Evolutionary conservation across 2,329 filamentous ascomycete species (phyloP).

Genomic region (Xylaria sp.): DNA sequence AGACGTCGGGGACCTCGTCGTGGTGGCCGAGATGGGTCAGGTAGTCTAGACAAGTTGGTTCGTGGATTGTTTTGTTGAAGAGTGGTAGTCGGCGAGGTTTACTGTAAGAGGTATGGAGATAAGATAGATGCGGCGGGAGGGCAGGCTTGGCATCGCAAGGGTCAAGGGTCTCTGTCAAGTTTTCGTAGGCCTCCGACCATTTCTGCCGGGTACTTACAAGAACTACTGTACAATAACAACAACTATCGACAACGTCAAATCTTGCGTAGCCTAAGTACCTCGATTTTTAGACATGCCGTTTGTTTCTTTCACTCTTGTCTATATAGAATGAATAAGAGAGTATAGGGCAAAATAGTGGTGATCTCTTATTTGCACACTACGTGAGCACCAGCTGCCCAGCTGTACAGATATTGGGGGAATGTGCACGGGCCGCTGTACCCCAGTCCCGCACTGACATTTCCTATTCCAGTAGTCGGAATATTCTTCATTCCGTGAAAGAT

Average conservation of each 20-base stretch:
- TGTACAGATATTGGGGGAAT: background rate
- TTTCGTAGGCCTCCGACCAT: background rate
- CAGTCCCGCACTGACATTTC: background rate
- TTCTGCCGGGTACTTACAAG: background rate
- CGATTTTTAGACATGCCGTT: background rate
- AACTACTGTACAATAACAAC: background rate
- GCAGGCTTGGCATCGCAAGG: conserved; percentile 5
- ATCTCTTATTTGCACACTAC: background rate
- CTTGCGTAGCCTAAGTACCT: background rate
- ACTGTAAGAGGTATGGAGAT: background rate
- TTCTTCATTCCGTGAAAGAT: background rate
- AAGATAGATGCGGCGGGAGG: background rate
- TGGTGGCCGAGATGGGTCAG: background rate
- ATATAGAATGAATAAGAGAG: background rate
- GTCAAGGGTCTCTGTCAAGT: background rate
- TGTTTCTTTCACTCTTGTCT: background rate
- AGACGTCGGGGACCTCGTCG: too few relatives aligned
- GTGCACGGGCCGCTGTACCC: background rate
- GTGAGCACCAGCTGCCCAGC: background rate
- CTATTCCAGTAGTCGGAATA: background rate
- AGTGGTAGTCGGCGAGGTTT: background rate
- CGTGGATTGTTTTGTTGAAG: conserved; percentile 3
- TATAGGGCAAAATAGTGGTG: background rate
- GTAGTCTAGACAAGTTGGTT: background rate
- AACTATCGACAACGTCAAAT: background rate